Conservation (phyloP, 2,329 filamentous ascomycete species). For the Cladorrhinum sp. region DNA sequence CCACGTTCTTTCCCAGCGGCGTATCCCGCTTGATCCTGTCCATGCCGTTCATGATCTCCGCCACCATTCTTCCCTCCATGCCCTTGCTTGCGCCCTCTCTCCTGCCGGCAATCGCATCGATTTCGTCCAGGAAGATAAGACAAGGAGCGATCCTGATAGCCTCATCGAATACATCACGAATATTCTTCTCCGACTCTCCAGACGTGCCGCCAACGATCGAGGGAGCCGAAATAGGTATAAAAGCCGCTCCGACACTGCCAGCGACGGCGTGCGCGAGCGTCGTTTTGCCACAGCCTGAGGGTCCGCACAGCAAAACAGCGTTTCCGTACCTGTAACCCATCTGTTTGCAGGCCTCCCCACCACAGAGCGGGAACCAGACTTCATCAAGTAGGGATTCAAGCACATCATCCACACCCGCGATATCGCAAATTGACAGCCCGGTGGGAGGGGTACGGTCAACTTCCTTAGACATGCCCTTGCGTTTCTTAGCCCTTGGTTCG, state of each 20-base stretch:
- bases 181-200: conserved; percentile 82
- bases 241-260: conserved; percentile 70
- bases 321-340: conserved; percentile 67
- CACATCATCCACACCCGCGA: conserved; percentile 74
- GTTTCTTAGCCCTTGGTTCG: conserved; percentile 64
- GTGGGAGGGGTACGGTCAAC: conserved; percentile 63
- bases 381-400: conserved; percentile 67
- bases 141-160: conserved; percentile 83
- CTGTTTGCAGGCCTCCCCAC: conserved; percentile 61
- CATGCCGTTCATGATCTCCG: conserved; percentile 83
- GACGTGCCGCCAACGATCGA: conserved; percentile 84
- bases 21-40: conserved; percentile 73
- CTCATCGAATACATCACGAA: conserved; percentile 82
- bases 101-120: conserved; percentile 88
- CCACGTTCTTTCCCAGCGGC: conserved; percentile 70
- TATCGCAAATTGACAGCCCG: conserved; percentile 64
- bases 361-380: conserved; percentile 69
- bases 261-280: conserved; percentile 79
- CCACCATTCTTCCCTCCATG: conserved; percentile 84
- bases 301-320: conserved; percentile 76
- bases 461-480: conserved; percentile 47
- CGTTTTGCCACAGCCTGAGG: conserved; percentile 83
- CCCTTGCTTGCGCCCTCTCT: conserved; percentile 79
- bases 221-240: conserved; percentile 77
- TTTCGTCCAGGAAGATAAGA: conserved; percentile 86